Base-by-base conservation (phyloP, 192 early-diverging fungal genomes). In the Chytriomyces hyalinus region DNA sequence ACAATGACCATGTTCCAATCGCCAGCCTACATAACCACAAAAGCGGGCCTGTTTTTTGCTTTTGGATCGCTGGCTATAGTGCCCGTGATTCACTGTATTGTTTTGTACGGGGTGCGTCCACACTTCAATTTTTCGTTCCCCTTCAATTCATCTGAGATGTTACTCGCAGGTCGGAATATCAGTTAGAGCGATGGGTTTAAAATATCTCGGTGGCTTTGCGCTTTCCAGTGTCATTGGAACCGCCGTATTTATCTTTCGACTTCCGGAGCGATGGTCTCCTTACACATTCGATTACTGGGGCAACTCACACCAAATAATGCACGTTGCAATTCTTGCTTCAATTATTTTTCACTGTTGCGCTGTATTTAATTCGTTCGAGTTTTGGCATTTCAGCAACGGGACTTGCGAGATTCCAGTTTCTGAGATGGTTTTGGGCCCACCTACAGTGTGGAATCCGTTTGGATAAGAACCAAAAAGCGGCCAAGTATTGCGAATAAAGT, bases 301-400 rank as follows among this genome's bases (percentile, higher is more conserved):
- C 36, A 68, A 17, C 44, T 68, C 67, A 4, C 67, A 68, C 43
- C 67, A 68, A 49, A 68, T 68, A 4, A 68, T 68, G 67, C 67
- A 68, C 24, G 28, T 68, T 47, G 36, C 15, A 20, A 47, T 24
- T n/a, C 8, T 68, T 15, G 24, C 11, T 5, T 10, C 43, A 6
- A 10, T 68, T 9, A 2, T 68, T 15, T 10, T 47, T 2, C 67
- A 68, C 15, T 68, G 48, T 36, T 68, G 36, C 43, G 67, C 43
- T 17, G 45, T 68, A 20, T 45, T 68, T 5, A 46, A 46, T 15
- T 2, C 67, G 8, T 68, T 68, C 44, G 43, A 46, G 28, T 68
- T 68, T 46, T 68, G 67, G 67, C 67, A 68, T 49, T n/a, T 20
- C 2, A 22, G n/a, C 10, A 68, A 68, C 43, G 67, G 67, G 9